A percentile compares a stretch with the other conserved stretches of the same genome.
Conservation (phyloP, 352 stramenopile species). For the Globisporangium recalcitrans region DNA sequence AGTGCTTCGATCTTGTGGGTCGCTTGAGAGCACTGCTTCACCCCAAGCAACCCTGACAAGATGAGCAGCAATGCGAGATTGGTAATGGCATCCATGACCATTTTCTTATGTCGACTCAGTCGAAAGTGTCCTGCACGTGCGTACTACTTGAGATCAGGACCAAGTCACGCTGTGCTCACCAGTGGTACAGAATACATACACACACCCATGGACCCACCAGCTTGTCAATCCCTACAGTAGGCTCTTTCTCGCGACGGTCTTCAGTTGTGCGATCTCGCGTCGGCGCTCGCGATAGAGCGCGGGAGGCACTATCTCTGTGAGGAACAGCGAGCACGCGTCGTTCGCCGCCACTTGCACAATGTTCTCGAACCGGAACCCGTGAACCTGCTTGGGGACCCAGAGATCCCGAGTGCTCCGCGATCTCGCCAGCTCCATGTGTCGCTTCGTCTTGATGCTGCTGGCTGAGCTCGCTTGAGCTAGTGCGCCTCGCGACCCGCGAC, state of each 20-base stretch:
- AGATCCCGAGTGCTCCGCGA: constrained; percentile 21
- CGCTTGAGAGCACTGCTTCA: constrained; percentile 2
- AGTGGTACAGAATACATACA: background rate
- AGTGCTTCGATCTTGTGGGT: constrained; percentile 2
- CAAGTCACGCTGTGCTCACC: background rate
- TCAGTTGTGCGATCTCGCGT: constrained; percentile 42
- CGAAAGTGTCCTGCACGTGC: no score
- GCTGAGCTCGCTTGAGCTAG: constrained; percentile 25
- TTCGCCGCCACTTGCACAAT: constrained; percentile 47
- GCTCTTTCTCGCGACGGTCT: constrained; percentile 23
- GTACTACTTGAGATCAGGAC: no score
- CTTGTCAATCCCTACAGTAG: background rate
- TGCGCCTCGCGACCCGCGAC: constrained; percentile 40
- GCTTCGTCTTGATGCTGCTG: background rate
- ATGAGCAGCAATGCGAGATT: background rate
- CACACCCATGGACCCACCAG: no score
- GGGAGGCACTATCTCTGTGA: constrained; percentile 39
- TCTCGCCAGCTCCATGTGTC: no score
- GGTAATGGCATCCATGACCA: no score
- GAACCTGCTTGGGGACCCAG: constrained; percentile 38
- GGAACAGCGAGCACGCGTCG: constrained; percentile 49
- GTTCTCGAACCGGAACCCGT: constrained; percentile 42
- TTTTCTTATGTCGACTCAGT: no score
- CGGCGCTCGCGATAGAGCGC: constrained; percentile 39
- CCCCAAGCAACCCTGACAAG: background rate